A percentile compares a stretch with the other conserved stretches of the same genome.
phyloP scores from a whole-genome alignment of 2,329 filamentous ascomycete genomes.

The Colletotrichum limetticola region DNA sequence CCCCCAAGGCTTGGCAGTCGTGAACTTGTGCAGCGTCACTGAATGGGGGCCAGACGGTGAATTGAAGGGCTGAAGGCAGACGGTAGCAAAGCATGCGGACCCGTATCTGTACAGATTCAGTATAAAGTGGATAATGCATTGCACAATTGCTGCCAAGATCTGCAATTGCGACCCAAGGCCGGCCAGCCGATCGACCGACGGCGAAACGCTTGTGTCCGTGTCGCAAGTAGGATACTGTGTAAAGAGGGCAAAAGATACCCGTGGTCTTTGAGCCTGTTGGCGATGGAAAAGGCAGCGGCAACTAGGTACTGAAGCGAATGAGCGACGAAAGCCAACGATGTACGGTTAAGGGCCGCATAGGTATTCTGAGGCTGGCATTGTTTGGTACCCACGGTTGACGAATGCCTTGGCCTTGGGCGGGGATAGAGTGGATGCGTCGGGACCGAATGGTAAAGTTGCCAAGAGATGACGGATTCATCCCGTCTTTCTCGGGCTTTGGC shows the following conservation, averaged over 20 bases:
- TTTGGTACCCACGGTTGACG: background rate
- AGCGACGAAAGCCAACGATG: background rate
- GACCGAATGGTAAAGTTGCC: constrained; percentile 27
- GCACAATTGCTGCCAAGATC: constrained; percentile 18
- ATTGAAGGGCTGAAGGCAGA: background rate
- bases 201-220: background rate
- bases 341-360: background rate
- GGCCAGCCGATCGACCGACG: background rate
- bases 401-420: background rate
- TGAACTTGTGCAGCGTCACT: background rate
- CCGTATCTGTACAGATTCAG: background rate
- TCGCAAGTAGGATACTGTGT: background rate
- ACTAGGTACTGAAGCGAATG: background rate
- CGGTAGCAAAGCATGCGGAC: background rate
- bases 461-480: constrained; percentile 31
- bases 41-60: background rate
- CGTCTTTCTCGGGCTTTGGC: constrained; percentile 28
- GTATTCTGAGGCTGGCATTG: background rate
- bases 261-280: background rate
- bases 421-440: constrained; percentile 27
- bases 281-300: background rate
- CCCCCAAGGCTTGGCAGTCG: background rate
- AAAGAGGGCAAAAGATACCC: background rate
- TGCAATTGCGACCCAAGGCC: background rate
- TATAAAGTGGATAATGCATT: background rate